Evolutionary conservation across 2,329 filamentous ascomycete genomes (phyloP).

Genomic region (Ophiocordyceps camponoti-rufipedis): DNA sequence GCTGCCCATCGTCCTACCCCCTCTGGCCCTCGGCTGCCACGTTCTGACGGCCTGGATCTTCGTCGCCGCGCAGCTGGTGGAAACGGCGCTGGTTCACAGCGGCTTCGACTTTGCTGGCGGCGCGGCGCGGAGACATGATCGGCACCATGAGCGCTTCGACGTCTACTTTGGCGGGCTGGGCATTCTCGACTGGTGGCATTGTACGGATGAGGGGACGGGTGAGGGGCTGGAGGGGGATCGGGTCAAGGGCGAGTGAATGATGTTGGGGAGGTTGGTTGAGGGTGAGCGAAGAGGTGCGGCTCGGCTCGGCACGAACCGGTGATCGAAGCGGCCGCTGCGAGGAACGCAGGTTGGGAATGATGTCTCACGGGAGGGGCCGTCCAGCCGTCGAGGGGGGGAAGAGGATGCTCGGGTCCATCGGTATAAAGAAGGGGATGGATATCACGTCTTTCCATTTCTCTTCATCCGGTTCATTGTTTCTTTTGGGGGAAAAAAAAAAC

Average conservation of each 20-base stretch:
- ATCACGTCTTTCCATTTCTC: background rate
- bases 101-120: slow-evolving; percentile 35
- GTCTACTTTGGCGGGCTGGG: slow-evolving; percentile 34
- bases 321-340: background rate
- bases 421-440: background rate
- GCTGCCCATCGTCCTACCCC: slow-evolving; percentile 30
- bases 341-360: background rate
- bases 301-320: background rate
- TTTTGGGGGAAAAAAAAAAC: too few species aligned
- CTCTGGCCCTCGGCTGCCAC: slow-evolving; percentile 25
- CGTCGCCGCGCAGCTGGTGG: slow-evolving; percentile 25
- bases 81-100: slow-evolving; percentile 36
- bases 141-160: slow-evolving; percentile 37
- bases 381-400: background rate
- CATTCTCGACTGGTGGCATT: slow-evolving; percentile 35
- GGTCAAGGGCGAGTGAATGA: background rate
- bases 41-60: slow-evolving; percentile 34
- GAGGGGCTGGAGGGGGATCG: background rate
- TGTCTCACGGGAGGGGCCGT: background rate
- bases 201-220: slow-evolving; percentile 21
- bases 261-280: too few species aligned
- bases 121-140: slow-evolving; percentile 31
- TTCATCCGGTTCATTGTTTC: background rate
- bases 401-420: background rate
- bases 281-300: too few species aligned